Conservation (phyloP, 1,284 basidiomycete species). For the Fomitopsis palustris region DNA sequence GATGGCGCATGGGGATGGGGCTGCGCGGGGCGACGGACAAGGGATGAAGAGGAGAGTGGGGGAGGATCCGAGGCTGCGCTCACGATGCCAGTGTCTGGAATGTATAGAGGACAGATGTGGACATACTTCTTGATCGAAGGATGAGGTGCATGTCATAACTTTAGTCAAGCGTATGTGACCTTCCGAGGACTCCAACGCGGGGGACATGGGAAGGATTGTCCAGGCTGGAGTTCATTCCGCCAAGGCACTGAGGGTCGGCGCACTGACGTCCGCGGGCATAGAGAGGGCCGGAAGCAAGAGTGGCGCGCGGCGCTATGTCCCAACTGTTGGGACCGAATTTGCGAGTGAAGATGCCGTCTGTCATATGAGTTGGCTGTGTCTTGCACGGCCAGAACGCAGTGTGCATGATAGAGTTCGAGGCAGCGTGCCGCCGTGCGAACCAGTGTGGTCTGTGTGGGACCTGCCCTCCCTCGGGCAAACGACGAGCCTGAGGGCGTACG, state of each 20-base stretch:
- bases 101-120: neutral
- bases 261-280: no score
- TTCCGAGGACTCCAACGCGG: neutral
- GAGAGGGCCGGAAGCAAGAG: neutral
- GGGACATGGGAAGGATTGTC: neutral
- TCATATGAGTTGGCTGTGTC: no score
- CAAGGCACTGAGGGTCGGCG: neutral
- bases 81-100: neutral
- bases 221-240: neutral
- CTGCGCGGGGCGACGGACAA: neutral
- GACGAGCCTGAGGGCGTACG: neutral
- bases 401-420: no score
- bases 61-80: neutral
- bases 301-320: no score
- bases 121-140: neutral
- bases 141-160: neutral
- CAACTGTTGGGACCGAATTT: no score
- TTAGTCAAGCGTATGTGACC: neutral
- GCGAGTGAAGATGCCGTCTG: no score
- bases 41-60: neutral
- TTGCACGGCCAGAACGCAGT: no score
- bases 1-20: constrained; percentile 14
- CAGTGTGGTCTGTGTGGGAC: neutral
- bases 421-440: no score
- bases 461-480: neutral